Base-by-base conservation (phyloP, 2,329 filamentous ascomycete genomes). In the Tolypocladium ovalisporum region DNA sequence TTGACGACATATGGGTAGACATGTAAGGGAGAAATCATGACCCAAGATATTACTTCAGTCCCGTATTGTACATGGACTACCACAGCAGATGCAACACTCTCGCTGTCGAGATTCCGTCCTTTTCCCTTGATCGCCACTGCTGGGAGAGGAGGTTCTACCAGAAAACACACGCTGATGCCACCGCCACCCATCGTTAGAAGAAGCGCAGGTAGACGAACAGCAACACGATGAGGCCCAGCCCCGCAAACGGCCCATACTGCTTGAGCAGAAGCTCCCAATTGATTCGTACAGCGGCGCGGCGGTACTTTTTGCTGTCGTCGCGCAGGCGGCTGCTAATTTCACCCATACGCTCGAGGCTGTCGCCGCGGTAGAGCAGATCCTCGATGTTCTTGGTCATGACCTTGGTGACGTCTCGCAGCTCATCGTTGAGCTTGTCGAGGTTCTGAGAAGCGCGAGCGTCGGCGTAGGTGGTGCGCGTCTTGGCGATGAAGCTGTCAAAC, bases 331-430 rank as follows among this genome's bases (percentile, higher is more conserved):
- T 88, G 66, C 89, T 95, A 69, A 97, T 88, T 76, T 97, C 93
- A 60, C 94, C 93, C 94, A 99, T 99, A 67, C 91, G 84, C 76
- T 99, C 94, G 64, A 99, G 75, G 67, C 87, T 94, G 71, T 99
- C 94, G 34, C 94, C 94, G 61, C 95, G 81, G 71, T 99, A 99
- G 56, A 99, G 78, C 68, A 99, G 76, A 72, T 99, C 94, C 79
- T 99, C 94, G 65, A 99, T 97, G 73, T 99, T 99, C 83, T 97
- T 97, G 57, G 92, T 97, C 95, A 99, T 99, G 69, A 99, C 92
- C 76, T 97, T 92, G 1, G 94, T 97, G 57, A 99, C 95, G 74
- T 97, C 94, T 71, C 92, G 88, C 63, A 99, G 83, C 80, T 99
- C 95, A 69, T 97, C 90, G 70, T 99, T 97, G 63, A 99, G 79